These are phyloP conservation scores for Taxillus chinensis DNA, from an alignment of 164 flowering plant species.

Conservation along the genomic window DNA sequence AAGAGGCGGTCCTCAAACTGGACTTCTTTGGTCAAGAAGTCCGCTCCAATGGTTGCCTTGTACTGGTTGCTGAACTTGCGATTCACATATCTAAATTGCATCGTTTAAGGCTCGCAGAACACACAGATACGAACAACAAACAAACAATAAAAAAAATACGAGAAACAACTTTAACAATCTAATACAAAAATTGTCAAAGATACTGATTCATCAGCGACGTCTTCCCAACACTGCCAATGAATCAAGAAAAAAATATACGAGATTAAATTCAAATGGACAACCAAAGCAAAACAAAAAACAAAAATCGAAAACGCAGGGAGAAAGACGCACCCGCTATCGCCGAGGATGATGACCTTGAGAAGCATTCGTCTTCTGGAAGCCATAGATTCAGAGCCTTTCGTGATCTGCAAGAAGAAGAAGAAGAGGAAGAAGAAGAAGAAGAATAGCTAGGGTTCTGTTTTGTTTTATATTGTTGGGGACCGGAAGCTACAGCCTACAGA, in stretches of 20 bases:
- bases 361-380: slow-evolving; percentile 22
- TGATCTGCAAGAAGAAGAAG: no score
- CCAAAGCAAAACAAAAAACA: not conserved
- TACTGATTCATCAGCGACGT: slow-evolving; percentile 53
- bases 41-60: slow-evolving; percentile 26
- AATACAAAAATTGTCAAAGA: slow-evolving; percentile 14
- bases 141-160: not conserved
- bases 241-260: slow-evolving; percentile 5
- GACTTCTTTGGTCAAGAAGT: slow-evolving; percentile 14
- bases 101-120: slow-evolving; percentile 6
- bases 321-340: slow-evolving; percentile 34
- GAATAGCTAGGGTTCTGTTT: no score
- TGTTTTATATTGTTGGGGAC: no score
- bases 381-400: not conserved
- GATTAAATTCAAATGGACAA: not conserved
- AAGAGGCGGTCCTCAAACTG: slow-evolving; percentile 19
- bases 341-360: slow-evolving; percentile 46
- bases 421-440: no score
- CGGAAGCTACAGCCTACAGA: no score
- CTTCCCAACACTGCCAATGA: slow-evolving; percentile 37
- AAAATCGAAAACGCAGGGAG: not conserved
- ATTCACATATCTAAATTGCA: slow-evolving; percentile 28
- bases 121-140: not conserved
- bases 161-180: not conserved
- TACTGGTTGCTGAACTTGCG: slow-evolving; percentile 37